A percentile compares a stretch with the other conserved stretches of the same genome.
phyloP scores from a whole-genome alignment of 495 filamentous ascomycete genomes.

The Penicillium ucsense region DNA sequence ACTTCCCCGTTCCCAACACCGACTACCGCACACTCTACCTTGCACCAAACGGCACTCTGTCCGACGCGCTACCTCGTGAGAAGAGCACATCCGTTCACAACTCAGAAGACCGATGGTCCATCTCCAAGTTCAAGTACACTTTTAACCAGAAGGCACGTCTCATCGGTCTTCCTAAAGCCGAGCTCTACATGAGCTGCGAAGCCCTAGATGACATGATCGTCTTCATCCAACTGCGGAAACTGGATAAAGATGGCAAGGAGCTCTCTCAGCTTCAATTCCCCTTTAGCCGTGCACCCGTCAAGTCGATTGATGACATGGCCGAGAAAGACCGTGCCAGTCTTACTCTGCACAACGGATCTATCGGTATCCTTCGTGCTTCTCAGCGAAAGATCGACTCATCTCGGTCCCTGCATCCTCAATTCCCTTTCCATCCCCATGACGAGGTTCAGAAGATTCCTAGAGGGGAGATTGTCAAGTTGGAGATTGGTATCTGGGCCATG shows the following conservation, averaged over 20 bases:
- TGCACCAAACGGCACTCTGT: neutral
- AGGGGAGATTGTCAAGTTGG: conserved; percentile 23
- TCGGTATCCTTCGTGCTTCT: conserved; percentile 26
- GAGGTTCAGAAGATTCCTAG: conserved; percentile 23
- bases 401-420: conserved; percentile 18
- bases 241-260: conserved; percentile 21
- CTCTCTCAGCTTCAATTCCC: conserved; percentile 29
- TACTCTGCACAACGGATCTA: conserved; percentile 20
- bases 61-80: neutral
- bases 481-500: conserved; percentile 27
- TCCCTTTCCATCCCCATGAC: conserved; percentile 26
- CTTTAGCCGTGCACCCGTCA: conserved; percentile 13
- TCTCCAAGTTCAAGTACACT: conserved; percentile 23
- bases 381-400: conserved; percentile 19
- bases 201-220: conserved; percentile 31
- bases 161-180: conserved; percentile 26
- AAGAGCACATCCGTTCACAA: conserved; percentile 10
- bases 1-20: conserved; percentile 25
- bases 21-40: conserved; percentile 22
- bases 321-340: conserved; percentile 13
- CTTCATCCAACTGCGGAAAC: conserved; percentile 30
- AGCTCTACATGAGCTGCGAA: conserved; percentile 31
- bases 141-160: conserved; percentile 18
- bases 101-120: conserved; percentile 11
- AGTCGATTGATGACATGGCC: conserved; percentile 25